Conservation (phyloP, 768 basidiomycete species). For the Serendipita vermifera region DNA sequence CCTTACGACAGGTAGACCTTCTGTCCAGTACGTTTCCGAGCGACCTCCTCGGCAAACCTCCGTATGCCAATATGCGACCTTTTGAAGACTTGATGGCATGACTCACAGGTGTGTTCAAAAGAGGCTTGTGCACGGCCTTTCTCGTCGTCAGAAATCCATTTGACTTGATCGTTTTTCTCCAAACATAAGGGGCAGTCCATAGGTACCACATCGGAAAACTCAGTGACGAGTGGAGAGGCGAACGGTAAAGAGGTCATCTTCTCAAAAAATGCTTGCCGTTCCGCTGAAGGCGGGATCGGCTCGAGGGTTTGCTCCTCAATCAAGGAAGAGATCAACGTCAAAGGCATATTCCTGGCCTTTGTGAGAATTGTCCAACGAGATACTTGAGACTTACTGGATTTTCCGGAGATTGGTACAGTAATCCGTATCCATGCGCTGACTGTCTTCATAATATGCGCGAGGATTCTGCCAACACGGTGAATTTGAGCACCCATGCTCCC, state of each 20-base stretch:
- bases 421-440: background rate
- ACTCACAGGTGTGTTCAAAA: background rate
- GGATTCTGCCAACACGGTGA: background rate
- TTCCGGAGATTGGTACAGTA: background rate
- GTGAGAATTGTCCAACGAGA: background rate
- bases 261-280: background rate
- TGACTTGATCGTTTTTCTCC: background rate
- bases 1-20: background rate
- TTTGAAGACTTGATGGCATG: background rate
- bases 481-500: too few species aligned
- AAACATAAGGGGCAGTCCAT: background rate
- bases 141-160: background rate
- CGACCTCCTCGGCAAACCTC: background rate
- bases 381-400: background rate
- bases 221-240: background rate
- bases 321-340: background rate
- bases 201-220: background rate
- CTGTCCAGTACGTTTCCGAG: background rate
- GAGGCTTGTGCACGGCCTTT: background rate
- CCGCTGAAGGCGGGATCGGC: background rate
- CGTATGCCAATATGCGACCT: background rate
- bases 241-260: background rate
- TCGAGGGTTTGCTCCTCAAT: background rate
- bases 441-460: background rate
- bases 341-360: background rate